Base-by-base conservation (phyloP, 2,329 filamentous ascomycete species). In the Aureobasidium namibiae region DNA sequence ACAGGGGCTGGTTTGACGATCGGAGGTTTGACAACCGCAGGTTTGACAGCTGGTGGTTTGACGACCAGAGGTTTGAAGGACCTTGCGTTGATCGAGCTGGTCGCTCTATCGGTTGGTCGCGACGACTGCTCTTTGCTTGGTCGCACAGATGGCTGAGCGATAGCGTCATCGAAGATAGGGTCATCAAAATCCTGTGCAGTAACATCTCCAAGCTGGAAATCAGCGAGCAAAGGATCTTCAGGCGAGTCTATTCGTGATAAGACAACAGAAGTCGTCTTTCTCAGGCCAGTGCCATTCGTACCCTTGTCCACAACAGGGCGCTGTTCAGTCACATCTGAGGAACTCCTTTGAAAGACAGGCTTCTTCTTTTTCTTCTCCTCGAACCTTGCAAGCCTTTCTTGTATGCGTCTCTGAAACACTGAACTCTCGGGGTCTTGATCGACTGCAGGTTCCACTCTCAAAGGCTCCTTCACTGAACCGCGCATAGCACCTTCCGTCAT, bases 1-100 rank as follows among this genome's bases (percentile, higher is more conserved):
- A 50, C 33, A 3, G 60, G 65, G 18, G 39, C 46, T 41, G 66
- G 60, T 56, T 63, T 62, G 31, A 50, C 56, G 2, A 61, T 65
- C 11, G 66, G 64, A n/a, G 65, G 63, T 48, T 68, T 67, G 61
- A 71, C n/a, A n/a, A n/a, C n/a, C n/a, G n/a, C n/a, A n/a, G n/a
- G n/a, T n/a, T n/a, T n/a, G n/a, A n/a, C n/a, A n/a, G n/a, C n/a
- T n/a, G n/a, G n/a, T 41, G 66, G 61, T 56, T 63, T 62, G 31
- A 50, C 56, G 1, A 61, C 65, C 10, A 67, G 64, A 16, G 65
- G 63, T 48, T 68, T 67, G 61, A 71, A 71, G 0, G 66, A 66
- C 45, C 64, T 67, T 34, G 62, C 61, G 1, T 69, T 59, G 24
- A 70, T 50, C 11, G 29, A 34, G 21, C 46, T n/a, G 11, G 46